Percentiles rank a stretch among this genome's conserved stretches.
Conservation (phyloP, 2,329 filamentous ascomycete genomes). For the Magnaporthiopsis incrustans region DNA sequence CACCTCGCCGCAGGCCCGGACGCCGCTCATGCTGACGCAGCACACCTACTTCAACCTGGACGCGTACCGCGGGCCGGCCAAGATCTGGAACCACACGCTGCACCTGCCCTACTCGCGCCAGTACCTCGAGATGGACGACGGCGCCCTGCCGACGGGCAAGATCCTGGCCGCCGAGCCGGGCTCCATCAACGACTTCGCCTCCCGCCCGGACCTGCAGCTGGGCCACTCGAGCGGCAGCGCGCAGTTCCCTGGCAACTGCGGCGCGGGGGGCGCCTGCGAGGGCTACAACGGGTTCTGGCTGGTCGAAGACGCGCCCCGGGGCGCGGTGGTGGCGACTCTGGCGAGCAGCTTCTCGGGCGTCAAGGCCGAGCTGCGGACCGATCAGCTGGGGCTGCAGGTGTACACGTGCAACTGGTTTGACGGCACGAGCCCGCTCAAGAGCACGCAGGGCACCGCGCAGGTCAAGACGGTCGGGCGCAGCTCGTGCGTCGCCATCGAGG, state of each 20-base stretch:
- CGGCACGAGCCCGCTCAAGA: slow-evolving; percentile 44
- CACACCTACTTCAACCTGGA: slow-evolving; percentile 65
- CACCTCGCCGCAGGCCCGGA: slow-evolving; percentile 38
- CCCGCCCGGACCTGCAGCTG: slow-evolving; percentile 47
- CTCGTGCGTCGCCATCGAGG: slow-evolving; percentile 68
- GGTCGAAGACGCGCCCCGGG: slow-evolving; percentile 31
- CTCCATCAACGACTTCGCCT: slow-evolving; percentile 61
- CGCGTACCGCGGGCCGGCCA: slow-evolving; percentile 49
- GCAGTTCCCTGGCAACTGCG: slow-evolving; percentile 54
- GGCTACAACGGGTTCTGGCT: slow-evolving; percentile 61
- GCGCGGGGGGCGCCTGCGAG: slow-evolving; percentile 53
- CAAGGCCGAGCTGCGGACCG: slow-evolving; percentile 59
- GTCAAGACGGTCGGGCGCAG: slow-evolving; percentile 42
- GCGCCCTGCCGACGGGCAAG: slow-evolving; percentile 51
- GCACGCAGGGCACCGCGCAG: slow-evolving; percentile 43
- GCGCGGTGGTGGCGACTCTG: slow-evolving; percentile 42
- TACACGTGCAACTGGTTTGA: slow-evolving; percentile 58
- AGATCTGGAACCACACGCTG: slow-evolving; percentile 55
- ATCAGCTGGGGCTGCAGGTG: slow-evolving; percentile 63
- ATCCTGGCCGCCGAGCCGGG: slow-evolving; percentile 47
- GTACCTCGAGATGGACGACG: slow-evolving; percentile 47
- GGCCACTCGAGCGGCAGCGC: slow-evolving; percentile 51
- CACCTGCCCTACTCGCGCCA: slow-evolving; percentile 53
- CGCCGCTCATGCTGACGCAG: slow-evolving; percentile 54
- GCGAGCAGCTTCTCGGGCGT: slow-evolving; percentile 59